These are phyloP conservation scores for Ganoderma lucidum DNA, from an alignment of 1,284 basidiomycete species.

Conservation along the genomic window DNA sequence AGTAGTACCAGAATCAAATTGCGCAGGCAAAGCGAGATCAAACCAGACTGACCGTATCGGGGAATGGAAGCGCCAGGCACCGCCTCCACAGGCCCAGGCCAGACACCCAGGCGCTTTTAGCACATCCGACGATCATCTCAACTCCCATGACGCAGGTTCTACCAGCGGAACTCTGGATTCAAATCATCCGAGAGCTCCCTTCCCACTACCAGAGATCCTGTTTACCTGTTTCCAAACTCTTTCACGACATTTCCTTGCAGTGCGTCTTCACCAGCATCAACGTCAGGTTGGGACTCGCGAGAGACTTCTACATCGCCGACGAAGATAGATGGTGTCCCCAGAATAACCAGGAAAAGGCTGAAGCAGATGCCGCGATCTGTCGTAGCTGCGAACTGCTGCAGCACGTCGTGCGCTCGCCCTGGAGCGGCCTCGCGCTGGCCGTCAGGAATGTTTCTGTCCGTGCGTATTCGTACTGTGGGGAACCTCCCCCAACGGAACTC, in stretches of 20 bases:
- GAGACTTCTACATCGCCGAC: neutral
- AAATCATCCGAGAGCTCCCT: neutral
- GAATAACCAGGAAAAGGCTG: neutral
- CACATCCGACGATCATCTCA: too few species aligned
- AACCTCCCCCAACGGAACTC: neutral
- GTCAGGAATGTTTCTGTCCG: neutral
- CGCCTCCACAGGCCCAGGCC: too few species aligned
- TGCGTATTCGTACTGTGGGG: neutral
- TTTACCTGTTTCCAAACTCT: constrained; percentile 9
- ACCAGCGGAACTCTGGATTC: constrained; percentile 1
- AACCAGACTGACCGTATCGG: too few species aligned
- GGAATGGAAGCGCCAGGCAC: too few species aligned
- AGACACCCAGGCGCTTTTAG: too few species aligned
- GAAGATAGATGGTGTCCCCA: neutral
- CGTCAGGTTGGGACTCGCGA: neutral
- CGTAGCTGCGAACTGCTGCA: neutral
- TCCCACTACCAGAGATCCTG: constrained; percentile 1
- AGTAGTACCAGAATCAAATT: too few species aligned
- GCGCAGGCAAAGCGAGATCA: too few species aligned
- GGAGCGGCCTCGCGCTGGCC: neutral
- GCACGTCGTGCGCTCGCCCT: neutral
- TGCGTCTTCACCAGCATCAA: constrained; percentile 8
- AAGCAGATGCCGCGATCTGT: neutral
- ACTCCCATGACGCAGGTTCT: neutral
- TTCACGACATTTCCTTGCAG: constrained; percentile 4